A percentile compares a stretch with the other conserved stretches of the same genome.
Evolutionary conservation across 345 rosid species (phyloP).

Genomic region (Eucalyptus tenuipes): DNA sequence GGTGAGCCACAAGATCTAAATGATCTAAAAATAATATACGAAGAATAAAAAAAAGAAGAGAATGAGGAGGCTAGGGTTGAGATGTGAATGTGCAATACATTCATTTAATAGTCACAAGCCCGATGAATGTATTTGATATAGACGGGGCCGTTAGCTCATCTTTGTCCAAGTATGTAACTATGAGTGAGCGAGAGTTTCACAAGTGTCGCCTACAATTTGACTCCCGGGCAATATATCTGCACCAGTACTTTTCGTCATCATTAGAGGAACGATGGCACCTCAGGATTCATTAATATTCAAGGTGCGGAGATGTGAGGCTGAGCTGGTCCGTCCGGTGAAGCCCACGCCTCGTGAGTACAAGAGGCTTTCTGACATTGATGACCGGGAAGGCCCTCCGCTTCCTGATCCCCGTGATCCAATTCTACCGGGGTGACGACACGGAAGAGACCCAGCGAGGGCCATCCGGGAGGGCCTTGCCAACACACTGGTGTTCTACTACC

Average conservation of each 20-base stretch:
- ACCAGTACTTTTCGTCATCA: neutral
- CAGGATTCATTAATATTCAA: neutral
- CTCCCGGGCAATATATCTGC: neutral
- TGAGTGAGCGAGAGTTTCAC: neutral
- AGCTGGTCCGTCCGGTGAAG: neutral
- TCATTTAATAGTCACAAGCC: no score
- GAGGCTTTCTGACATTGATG: neutral
- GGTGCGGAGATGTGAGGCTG: neutral
- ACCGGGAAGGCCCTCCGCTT: neutral
- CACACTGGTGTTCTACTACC: constrained; percentile 3
- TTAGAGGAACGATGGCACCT: neutral
- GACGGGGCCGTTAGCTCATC: no score
- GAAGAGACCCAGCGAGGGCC: neutral
- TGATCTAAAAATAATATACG: no score
- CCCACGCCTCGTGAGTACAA: neutral
- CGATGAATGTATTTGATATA: no score
- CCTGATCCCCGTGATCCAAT: neutral
- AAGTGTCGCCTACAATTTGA: neutral
- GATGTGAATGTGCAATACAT: neutral
- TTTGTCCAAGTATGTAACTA: neutral
- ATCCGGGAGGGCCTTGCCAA: neutral
- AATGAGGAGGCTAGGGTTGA: neutral
- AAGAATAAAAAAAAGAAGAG: neutral
- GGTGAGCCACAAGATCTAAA: neutral
- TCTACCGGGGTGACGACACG: neutral